Percentiles rank a stretch among this genome's conserved stretches.
Conservation (phyloP, 352 stramenopile genomes). For the Globisporangium spinosum region DNA sequence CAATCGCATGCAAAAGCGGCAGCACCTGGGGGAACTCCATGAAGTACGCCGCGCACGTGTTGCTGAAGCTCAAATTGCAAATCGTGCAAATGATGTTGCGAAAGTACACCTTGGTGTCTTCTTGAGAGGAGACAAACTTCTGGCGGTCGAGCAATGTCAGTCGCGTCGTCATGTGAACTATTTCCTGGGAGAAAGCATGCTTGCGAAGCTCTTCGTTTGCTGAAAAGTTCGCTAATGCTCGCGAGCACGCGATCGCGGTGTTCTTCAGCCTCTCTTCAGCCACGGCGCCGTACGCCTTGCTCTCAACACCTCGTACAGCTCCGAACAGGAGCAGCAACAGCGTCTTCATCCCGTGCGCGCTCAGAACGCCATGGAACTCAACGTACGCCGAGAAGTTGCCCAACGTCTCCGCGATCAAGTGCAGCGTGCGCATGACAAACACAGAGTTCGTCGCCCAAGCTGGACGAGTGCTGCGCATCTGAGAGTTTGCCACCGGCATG, state of each 20-base stretch:
- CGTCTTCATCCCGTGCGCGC: conserved; percentile 44
- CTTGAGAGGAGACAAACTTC: conserved; percentile 19
- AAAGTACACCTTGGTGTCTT: conserved; percentile 33
- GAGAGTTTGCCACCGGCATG: conserved; percentile 5
- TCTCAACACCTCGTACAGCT: conserved; percentile 46
- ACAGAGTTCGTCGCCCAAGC: conserved; percentile 11
- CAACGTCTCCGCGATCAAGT: conserved; percentile 52
- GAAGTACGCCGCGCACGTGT: conserved; percentile 38
- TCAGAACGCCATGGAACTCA: conserved; percentile 58
- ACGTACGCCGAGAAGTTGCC: conserved; percentile 64
- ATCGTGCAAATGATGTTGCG: conserved; percentile 59
- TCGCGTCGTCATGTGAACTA: conserved; percentile 49
- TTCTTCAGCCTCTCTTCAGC: conserved; percentile 42
- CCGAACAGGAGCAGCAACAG: conserved; percentile 43
- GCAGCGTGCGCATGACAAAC: conserved; percentile 32
- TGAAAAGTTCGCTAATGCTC: conserved; percentile 66
- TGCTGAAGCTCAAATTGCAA: conserved; percentile 61
- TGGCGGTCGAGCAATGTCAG: conserved; percentile 44
- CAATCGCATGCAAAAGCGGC: conserved; percentile 39
- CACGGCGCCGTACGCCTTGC: conserved; percentile 26
- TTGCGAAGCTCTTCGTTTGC: conserved; percentile 53
- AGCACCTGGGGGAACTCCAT: conserved; percentile 63
- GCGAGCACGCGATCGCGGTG: conserved; percentile 45
- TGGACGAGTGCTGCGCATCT: background rate
- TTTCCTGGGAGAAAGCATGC: conserved; percentile 44